A percentile compares a stretch with the other conserved stretches of the same genome.
Conservation (phyloP, 2,329 filamentous ascomycete species). For the Thermoascus crustaceus region DNA sequence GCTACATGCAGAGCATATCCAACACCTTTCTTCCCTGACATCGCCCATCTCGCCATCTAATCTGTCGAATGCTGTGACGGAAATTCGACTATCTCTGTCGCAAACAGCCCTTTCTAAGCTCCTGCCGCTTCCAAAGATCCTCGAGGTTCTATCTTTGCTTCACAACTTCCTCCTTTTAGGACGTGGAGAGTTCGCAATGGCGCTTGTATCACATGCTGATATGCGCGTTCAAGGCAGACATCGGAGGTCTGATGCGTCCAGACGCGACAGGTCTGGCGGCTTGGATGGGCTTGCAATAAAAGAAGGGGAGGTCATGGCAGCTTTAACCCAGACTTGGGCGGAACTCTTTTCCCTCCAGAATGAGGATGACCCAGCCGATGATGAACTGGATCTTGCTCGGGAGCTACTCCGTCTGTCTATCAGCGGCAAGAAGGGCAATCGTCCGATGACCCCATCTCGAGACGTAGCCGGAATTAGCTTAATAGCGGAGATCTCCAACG, state of each 20-base stretch:
- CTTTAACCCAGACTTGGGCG: conserved; percentile 70
- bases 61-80: conserved; percentile 63
- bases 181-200: conserved; percentile 83
- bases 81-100: conserved; percentile 73
- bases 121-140: conserved; percentile 66
- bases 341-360: conserved; percentile 68
- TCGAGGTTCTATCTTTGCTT: conserved; percentile 68
- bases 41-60: conserved; percentile 66
- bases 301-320: conserved; percentile 74
- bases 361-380: conserved; percentile 65
- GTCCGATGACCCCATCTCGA: conserved; percentile 17
- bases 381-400: conserved; percentile 73
- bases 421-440: conserved; percentile 29
- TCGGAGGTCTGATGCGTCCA: conserved; percentile 47
- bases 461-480: conserved; percentile 11
- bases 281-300: conserved; percentile 64
- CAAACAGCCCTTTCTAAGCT: conserved; percentile 75
- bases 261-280: conserved; percentile 47
- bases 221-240: conserved; percentile 67
- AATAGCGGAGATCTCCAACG: conserved; percentile 32
- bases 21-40: conserved; percentile 57
- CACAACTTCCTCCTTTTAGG: conserved; percentile 82
- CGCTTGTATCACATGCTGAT: conserved; percentile 77
- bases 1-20: conserved; percentile 34
- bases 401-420: conserved; percentile 60